Evolutionary conservation across 2,329 filamentous ascomycete species (phyloP), one percentile per base, ranked within the genome.

Genomic region (Stemphylium vesicarium): DNA sequence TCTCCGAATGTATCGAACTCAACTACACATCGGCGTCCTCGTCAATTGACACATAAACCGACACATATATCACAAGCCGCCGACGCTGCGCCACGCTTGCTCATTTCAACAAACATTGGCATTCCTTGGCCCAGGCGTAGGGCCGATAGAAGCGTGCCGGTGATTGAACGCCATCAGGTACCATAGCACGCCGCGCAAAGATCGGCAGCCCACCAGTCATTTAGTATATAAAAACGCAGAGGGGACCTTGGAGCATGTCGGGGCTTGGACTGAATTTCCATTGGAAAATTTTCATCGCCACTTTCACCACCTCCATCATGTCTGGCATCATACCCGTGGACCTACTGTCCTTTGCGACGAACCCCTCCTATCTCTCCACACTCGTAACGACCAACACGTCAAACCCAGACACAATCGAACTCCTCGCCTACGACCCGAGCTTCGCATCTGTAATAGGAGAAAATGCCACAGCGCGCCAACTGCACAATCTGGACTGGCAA

Each of bases 381-480:
- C 61, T 74, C 7, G 60, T 67, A 3, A 64, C 70, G 1, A 70
- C 65, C 18, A 73, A 73, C 46, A 50, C 59, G 8, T 62, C 69
- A 2, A 75, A 72, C 40, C 70, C 75, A 2, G 61, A 53, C 9
- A 70, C 68, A 4, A 74, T 78, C 7, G 62, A 65, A 2, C 71
- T 78, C n/a, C 62, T 77, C 2, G 65, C 74, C 6, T 78, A 75
- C 55, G 68, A 78, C 36, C 49, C 65, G 1, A 63, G 58, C n/a
- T 75, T 75, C 50, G 55, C 57, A 11, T 62, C 73, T 39, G 63
- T 76, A 16, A 65, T 77, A 4, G 73, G 74, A 35, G 56, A 57
- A 10, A 60, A 63, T 40, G 73, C 70, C 11, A 73, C 66, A 18
- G 65, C 73, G 2, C 66, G 73, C n/a, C 66, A 68, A 46, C 37